Conservation (phyloP, 441 rosid species). For the Metrosideros polymorpha region DNA sequence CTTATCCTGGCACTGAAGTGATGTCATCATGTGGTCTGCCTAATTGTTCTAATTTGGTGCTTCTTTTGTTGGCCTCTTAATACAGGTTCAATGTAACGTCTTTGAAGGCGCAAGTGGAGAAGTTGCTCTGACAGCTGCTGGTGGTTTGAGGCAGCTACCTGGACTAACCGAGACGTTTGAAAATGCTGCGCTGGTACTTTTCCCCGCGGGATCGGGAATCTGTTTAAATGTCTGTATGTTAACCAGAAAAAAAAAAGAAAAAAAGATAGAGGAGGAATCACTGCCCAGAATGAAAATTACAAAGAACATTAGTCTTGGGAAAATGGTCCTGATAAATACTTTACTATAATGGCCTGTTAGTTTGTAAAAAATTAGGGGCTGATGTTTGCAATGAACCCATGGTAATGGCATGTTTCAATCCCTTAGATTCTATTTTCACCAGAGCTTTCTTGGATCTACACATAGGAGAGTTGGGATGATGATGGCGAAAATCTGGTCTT, state of each 20-base stretch:
- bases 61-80: slow-evolving; percentile 11
- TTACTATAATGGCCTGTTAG: background rate
- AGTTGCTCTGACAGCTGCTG: slow-evolving; percentile 83
- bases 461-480: background rate
- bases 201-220: background rate
- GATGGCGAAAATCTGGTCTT: background rate
- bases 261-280: background rate
- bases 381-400: background rate
- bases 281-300: background rate
- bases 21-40: background rate
- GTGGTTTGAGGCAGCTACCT: slow-evolving; percentile 85
- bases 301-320: background rate
- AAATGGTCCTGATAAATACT: background rate
- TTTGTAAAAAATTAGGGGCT: background rate
- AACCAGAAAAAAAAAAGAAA: background rate
- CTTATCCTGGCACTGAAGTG: background rate
- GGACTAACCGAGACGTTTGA: slow-evolving; percentile 67
- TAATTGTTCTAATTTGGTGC: background rate
- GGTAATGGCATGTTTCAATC: background rate
- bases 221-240: background rate
- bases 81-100: slow-evolving; percentile 88
- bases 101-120: slow-evolving; percentile 86
- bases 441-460: background rate
- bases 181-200: slow-evolving; percentile 84
- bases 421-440: background rate